Conservation (phyloP, 1,139 yeast species). For the Kluyveromyces sp. region DNA sequence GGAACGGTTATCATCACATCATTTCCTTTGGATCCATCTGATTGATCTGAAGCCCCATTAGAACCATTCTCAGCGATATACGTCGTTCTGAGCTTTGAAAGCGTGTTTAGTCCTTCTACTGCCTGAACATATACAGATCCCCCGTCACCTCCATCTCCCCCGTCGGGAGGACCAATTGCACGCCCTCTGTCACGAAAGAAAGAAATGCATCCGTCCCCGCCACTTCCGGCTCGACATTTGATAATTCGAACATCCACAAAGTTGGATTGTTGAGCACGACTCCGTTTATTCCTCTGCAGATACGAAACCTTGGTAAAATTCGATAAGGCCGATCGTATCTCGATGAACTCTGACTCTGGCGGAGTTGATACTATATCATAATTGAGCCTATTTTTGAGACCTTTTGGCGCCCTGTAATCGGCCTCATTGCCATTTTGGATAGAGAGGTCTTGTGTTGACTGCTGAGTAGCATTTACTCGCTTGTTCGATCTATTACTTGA, state of each 20-base stretch:
- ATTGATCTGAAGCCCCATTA: slow-evolving; percentile 64
- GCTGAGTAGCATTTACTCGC: not conserved
- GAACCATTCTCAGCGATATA: slow-evolving; percentile 70
- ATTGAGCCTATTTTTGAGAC: slow-evolving; percentile 1
- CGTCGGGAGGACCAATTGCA: slow-evolving; percentile 90
- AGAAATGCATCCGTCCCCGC: slow-evolving; percentile 85
- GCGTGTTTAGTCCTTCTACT: slow-evolving; percentile 57
- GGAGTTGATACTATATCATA: slow-evolving; percentile 18
- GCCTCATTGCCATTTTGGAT: slow-evolving; percentile 1
- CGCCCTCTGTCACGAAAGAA: slow-evolving; percentile 81
- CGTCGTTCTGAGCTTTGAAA: slow-evolving; percentile 60
- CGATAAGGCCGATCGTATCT: slow-evolving; percentile 33
- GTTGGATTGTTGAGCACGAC: slow-evolving; percentile 30
- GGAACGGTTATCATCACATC: slow-evolving; percentile 82
- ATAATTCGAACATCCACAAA: slow-evolving; percentile 63
- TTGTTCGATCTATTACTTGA: slow-evolving; percentile 6
- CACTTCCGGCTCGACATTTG: slow-evolving; percentile 67
- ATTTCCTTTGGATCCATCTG: slow-evolving; percentile 78
- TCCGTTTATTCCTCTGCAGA: slow-evolving; percentile 35
- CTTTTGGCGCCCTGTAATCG: not conserved
- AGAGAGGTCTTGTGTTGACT: slow-evolving; percentile 1
- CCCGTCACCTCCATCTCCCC: slow-evolving; percentile 96
- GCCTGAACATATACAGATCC: slow-evolving; percentile 83
- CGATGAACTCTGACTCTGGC: slow-evolving; percentile 26
- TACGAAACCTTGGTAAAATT: slow-evolving; percentile 33